Evolutionary conservation across 306 rosid species (phyloP), one percentile per base, ranked within the genome.

Genomic region (Cicer yamashitae): DNA sequence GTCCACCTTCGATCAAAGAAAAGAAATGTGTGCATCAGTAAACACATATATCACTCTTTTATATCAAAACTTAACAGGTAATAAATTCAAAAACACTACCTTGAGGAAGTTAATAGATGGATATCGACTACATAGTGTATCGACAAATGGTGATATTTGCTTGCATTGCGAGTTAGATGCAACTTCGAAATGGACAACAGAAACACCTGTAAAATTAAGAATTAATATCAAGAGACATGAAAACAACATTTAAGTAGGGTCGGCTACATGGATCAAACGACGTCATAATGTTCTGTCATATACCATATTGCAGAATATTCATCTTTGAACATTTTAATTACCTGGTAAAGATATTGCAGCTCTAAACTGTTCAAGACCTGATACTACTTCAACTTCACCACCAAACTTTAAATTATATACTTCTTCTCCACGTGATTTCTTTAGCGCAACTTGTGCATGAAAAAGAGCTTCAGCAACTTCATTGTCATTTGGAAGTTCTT

Each of bases 361-460:
- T 84, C 88, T 79, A 70, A 94, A 90, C 81, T 87, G 94, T 78
- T 91, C 97, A 77, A 91, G 83, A 52, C 96, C 82, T 3, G 88
- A 92, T 22, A 94, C 90, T 80, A 74, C 85, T 86, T 94, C 98
- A 62, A 91, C 97, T 83, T 89, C 98, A 34, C 97, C 91, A 12
- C 97, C 94, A 60, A 91, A 94, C 82, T 90, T 94, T 83, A 94
- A 79, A 84, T 90, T 89, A 50, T 73, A 64, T 58, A 94, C 96
- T 73, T 90, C 98, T 79, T 88, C 97, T 64, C 97, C 97, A 15
- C 90, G 88, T 22, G 96, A 94, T 83, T 94, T 91, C 87, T 91
- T 94, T 17, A 94, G 78, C n/a, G 96, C 91, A 69, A 90, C 89
- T 81, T 86, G 96, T 1, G 91, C 93, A 78, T 89, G 97, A 77